Percentiles rank a stretch among this genome's conserved stretches.
Evolutionary conservation across 768 basidiomycete genomes (phyloP).

Genomic region (Mycena albidolilacea): DNA sequence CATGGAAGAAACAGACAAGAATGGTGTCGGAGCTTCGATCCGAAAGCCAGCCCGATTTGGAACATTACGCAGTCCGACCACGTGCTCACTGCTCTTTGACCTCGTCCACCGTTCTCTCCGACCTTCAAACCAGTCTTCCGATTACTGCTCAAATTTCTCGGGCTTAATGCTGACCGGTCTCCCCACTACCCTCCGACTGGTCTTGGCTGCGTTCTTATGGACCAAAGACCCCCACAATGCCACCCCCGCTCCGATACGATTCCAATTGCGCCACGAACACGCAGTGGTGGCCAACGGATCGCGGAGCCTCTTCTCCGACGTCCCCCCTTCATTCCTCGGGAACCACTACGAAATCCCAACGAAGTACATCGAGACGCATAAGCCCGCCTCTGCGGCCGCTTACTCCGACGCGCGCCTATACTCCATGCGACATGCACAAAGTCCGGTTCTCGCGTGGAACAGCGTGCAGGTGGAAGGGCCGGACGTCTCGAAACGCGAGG

Average conservation of each 20-base stretch:
- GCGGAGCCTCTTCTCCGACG: slow-evolving; percentile 71
- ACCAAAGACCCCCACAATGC: slow-evolving; percentile 47
- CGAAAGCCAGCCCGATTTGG: not conserved
- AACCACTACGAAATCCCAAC: slow-evolving; percentile 61
- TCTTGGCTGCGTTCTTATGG: slow-evolving; percentile 62
- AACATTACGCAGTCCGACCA: not conserved
- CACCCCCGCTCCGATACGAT: slow-evolving; percentile 58
- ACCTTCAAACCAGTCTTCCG: not conserved
- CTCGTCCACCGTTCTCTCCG: not conserved
- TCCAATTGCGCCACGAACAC: slow-evolving; percentile 78
- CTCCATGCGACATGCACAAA: slow-evolving; percentile 57
- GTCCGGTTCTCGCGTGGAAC: slow-evolving; percentile 69
- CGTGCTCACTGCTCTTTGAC: not conserved
- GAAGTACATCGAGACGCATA: slow-evolving; percentile 55
- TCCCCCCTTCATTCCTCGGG: slow-evolving; percentile 48
- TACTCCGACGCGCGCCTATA: slow-evolving; percentile 54
- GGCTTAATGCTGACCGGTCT: slow-evolving; percentile 38
- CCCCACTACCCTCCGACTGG: slow-evolving; percentile 57
- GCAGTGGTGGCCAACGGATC: slow-evolving; percentile 67
- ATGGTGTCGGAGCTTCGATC: not conserved
- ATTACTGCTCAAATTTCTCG: too few relatives aligned
- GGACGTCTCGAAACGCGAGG: slow-evolving; percentile 79
- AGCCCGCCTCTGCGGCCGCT: slow-evolving; percentile 61
- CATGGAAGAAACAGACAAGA: not conserved
- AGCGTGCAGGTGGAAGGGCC: slow-evolving; percentile 76